Evolutionary conservation across 495 filamentous ascomycete species (phyloP).

Genomic region (Elaphomyces granulatus): DNA sequence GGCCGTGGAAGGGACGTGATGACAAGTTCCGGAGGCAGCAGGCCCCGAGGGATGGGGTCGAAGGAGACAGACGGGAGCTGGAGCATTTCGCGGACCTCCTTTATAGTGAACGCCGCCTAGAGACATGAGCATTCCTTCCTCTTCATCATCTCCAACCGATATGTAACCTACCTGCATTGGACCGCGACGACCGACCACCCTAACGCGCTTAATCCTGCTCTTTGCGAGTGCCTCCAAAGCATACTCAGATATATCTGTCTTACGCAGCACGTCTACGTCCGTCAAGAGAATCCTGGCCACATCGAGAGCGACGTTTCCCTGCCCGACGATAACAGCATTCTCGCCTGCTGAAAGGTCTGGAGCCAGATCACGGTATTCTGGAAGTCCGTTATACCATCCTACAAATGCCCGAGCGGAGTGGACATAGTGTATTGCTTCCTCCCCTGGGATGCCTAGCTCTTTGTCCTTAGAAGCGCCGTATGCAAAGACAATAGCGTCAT

Average conservation of each 20-base stretch:
- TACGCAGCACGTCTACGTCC: constrained; percentile 51
- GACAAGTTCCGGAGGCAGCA: constrained; percentile 45
- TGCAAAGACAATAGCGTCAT: constrained; percentile 83
- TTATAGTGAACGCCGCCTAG: constrained; percentile 84
- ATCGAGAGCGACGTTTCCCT: constrained; percentile 92
- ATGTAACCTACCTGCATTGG: constrained; percentile 53
- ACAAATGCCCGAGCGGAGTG: constrained; percentile 90
- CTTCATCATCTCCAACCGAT: too few relatives aligned
- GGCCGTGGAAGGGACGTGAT: constrained; percentile 53
- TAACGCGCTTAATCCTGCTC: constrained; percentile 66
- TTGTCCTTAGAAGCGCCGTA: constrained; percentile 83
- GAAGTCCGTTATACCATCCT: constrained; percentile 95
- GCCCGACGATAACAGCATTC: constrained; percentile 77
- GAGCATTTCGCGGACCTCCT: constrained; percentile 77
- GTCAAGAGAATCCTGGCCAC: constrained; percentile 78
- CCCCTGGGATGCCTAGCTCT: constrained; percentile 65
- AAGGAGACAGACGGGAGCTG: constrained; percentile 62
- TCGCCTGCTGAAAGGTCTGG: constrained; percentile 68
- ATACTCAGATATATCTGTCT: constrained; percentile 77
- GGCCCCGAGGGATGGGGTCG: constrained; percentile 45
- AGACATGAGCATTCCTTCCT: constrained; percentile 3
- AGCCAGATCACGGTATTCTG: constrained; percentile 60
- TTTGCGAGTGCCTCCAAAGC: constrained; percentile 58
- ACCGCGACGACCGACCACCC: constrained; percentile 73
- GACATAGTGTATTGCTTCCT: constrained; percentile 53